Base-by-base conservation (phyloP, 257 asterid genomes). In the Solanum peruvianum region DNA sequence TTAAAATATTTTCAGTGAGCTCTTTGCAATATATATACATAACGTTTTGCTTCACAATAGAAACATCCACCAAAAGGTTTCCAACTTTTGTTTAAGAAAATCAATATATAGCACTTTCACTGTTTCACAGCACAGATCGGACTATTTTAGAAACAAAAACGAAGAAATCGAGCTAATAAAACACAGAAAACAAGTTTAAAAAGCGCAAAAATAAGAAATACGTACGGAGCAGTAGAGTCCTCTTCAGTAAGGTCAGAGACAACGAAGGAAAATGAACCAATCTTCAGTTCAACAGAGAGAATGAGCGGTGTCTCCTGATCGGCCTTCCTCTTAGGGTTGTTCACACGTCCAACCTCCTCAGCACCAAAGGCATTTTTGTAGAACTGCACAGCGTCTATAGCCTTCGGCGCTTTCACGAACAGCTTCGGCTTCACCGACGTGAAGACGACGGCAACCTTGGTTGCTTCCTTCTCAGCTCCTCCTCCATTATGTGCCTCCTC, bases 351-450 rank as follows among this genome's bases (percentile, higher is more conserved):
- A 44, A 94, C 89, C 89, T 95, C 99, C 93, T 93, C 98, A 39
- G 98, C 98, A 23, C 98, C 98, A 35, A 97, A 97, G 25, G 98
- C 99, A 62, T 88, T 86, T 91, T 95, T 97, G 93, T 90, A 95
- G 91, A 97, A 95, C 92, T 69, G 85, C 29, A 95, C 94, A 77
- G 98, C 98, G 42, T 95, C 98, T 88, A 39, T 91, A 0, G 94
- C 98, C 87, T 93, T 94, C 10, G 95, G 92, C 1, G 94, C 95
- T 67, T 93, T 97, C 4, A 97, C 93, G 71, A 89, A 95, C 52
- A 96, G 89, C 93, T 92, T 91, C 20, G 98, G 96, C 92, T 95
- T 95, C 84, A 88, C 69, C 83, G 93, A 90, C 80, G 92, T 27
- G 86, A 92, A 94, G 3, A 64, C 88, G 75, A 91, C 98, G 73